Conservation (phyloP, 208 protist genomes). For the Angomonas deanei region DNA sequence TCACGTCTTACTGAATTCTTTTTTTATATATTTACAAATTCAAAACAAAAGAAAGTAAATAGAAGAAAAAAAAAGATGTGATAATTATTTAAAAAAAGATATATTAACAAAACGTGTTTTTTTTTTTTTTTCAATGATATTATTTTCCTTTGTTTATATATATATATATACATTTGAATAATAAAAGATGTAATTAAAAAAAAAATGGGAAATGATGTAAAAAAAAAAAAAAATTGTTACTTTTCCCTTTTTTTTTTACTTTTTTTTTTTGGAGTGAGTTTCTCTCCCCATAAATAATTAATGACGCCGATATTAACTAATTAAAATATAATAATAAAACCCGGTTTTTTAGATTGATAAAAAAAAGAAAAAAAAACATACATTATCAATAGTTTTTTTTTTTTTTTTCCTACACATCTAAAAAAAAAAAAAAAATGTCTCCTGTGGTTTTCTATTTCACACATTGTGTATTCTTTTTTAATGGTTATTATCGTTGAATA, state of each 20-base stretch:
- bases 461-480: too few species aligned
- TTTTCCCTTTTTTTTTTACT: conserved; percentile 1
- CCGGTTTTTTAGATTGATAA: not conserved
- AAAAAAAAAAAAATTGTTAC: not conserved
- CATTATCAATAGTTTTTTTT: not conserved
- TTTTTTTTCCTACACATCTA: not conserved
- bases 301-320: not conserved
- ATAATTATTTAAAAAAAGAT: conserved; percentile 1
- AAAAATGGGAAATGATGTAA: not conserved
- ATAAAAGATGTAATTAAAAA: conserved; percentile 1
- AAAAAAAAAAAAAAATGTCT: not conserved
- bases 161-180: not conserved
- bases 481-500: not conserved
- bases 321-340: not conserved
- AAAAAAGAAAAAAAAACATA: conserved; percentile 1
- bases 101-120: not conserved
- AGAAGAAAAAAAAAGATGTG: not conserved
- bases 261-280: not conserved
- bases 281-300: not conserved
- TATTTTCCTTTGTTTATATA: not conserved
- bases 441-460: too few species aligned
- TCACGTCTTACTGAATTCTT: not conserved
- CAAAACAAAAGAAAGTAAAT: not conserved
- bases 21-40: conserved; percentile 1
- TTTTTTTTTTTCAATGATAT: conserved; percentile 4